phyloP scores from a whole-genome alignment of 345 rosid species.

The Salix udensis region DNA sequence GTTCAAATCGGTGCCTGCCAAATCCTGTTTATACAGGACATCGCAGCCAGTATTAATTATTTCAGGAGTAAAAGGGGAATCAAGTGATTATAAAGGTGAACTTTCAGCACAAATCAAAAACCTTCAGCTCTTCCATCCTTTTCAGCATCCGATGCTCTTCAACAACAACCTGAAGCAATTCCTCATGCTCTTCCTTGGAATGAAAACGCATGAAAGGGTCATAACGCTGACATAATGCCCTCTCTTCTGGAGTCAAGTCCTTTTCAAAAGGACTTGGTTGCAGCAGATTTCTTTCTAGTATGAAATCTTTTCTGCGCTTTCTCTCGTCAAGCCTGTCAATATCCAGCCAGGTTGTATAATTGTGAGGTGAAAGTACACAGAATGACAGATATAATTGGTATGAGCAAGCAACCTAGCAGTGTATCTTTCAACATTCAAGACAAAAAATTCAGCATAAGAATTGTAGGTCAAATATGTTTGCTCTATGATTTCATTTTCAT shows the following conservation, averaged over 20 bases:
- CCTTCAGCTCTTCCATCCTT: conserved; percentile 79
- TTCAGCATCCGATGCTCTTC: conserved; percentile 68
- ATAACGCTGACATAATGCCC: conserved; percentile 57
- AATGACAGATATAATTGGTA: background rate
- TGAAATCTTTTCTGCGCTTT: conserved; percentile 87
- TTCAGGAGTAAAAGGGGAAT: background rate
- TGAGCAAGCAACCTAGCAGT: background rate
- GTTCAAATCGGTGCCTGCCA: background rate
- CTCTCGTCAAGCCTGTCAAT: conserved; percentile 86
- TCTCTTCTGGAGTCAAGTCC: conserved; percentile 82
- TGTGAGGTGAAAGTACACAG: background rate
- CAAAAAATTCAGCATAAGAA: background rate
- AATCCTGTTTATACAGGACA: background rate
- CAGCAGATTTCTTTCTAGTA: conserved; percentile 74
- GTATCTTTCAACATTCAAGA: background rate
- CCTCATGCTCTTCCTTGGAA: conserved; percentile 89
- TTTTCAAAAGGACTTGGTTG: conserved; percentile 68
- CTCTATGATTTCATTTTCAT: background rate
- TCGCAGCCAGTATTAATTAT: background rate
- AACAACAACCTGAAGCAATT: conserved; percentile 63
- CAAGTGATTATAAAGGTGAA: background rate
- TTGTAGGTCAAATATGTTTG: background rate
- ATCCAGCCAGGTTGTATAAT: background rate
- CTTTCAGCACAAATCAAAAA: conserved; percentile 15
- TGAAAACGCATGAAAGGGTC: conserved; percentile 89